phyloP scores from a whole-genome alignment of 805 yeast species.

The Wickerhamomyces rabaulensis region DNA sequence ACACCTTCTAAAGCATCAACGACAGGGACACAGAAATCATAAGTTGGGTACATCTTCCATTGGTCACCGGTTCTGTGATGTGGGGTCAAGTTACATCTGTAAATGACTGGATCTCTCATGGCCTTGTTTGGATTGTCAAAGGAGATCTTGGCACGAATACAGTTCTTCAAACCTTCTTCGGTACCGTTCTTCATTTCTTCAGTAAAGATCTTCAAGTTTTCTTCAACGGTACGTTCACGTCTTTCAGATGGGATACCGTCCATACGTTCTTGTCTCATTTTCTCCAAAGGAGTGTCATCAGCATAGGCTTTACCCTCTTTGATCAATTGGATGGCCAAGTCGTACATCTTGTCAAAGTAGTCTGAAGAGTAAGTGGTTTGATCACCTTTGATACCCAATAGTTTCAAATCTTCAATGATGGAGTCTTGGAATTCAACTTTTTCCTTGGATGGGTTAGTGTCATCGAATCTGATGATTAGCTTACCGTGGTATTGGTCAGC shows the following conservation, averaged over 20 bases:
- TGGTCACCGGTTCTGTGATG: conserved; percentile 91
- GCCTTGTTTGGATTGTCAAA: conserved; percentile 90
- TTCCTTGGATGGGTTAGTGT: conserved; percentile 97
- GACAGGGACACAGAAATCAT: conserved; percentile 97
- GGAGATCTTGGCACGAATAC: conserved; percentile 96
- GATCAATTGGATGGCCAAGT: conserved; percentile 77
- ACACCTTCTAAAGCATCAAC: conserved; percentile 96
- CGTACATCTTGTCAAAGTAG: conserved; percentile 90
- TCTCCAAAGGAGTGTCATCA: conserved; percentile 91
- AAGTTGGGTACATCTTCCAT: conserved; percentile 98
- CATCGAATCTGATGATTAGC: conserved; percentile 94
- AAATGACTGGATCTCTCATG: conserved; percentile 95
- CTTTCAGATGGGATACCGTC: conserved; percentile 91
- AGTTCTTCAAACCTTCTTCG: conserved; percentile 85
- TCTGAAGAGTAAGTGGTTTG: conserved; percentile 84
- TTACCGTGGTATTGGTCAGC: conserved; percentile 96
- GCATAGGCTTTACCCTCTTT: conserved; percentile 96
- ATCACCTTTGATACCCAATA: conserved; percentile 93
- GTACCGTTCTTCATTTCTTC: conserved; percentile 94
- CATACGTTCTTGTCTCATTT: conserved; percentile 98
- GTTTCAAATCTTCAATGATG: conserved; percentile 83
- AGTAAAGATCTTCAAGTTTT: conserved; percentile 78
- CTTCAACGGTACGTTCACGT: conserved; percentile 91
- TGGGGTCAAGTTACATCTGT: conserved; percentile 95
- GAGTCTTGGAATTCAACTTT: conserved; percentile 92